Evolutionary conservation across 768 basidiomycete species (phyloP).

Genomic region (Podaxis sp.): DNA sequence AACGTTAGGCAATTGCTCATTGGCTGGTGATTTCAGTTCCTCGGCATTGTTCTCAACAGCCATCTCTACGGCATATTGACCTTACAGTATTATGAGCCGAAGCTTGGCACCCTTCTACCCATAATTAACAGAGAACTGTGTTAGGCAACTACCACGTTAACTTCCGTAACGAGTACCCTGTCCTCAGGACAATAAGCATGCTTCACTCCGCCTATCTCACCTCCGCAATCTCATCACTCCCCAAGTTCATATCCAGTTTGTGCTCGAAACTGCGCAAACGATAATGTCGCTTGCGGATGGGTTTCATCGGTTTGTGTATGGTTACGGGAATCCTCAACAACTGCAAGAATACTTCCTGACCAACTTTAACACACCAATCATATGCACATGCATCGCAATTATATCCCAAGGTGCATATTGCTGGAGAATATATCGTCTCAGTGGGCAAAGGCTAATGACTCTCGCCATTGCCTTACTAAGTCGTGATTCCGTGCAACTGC

Average conservation of each 20-base stretch:
- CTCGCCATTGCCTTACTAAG: not conserved
- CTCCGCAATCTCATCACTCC: not conserved
- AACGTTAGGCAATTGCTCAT: not conserved
- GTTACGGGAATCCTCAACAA: not conserved
- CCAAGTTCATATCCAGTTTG: not conserved
- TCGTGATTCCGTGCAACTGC: not conserved
- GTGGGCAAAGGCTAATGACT: not conserved
- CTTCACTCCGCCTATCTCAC: not conserved
- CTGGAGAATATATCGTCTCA: slow-evolving; percentile 1
- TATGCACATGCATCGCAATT: not conserved
- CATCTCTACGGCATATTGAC: slow-evolving; percentile 1
- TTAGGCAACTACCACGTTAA: slow-evolving; percentile 1
- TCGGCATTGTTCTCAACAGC: not conserved
- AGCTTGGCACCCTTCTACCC: not conserved
- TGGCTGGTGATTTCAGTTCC: not conserved
- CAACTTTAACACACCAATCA: slow-evolving; percentile 2
- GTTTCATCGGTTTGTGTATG: slow-evolving; percentile 2
- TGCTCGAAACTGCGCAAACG: not conserved
- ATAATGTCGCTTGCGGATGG: not conserved
- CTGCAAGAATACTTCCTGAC: slow-evolving; percentile 1
- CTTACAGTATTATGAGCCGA: not conserved
- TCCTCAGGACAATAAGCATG: not conserved
- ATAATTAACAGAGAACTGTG: not conserved
- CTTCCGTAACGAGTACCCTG: not conserved
- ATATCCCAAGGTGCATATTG: slow-evolving; percentile 5